phyloP scores from a whole-genome alignment of 768 basidiomycete species.

The Gelatoporia subvermispora region DNA sequence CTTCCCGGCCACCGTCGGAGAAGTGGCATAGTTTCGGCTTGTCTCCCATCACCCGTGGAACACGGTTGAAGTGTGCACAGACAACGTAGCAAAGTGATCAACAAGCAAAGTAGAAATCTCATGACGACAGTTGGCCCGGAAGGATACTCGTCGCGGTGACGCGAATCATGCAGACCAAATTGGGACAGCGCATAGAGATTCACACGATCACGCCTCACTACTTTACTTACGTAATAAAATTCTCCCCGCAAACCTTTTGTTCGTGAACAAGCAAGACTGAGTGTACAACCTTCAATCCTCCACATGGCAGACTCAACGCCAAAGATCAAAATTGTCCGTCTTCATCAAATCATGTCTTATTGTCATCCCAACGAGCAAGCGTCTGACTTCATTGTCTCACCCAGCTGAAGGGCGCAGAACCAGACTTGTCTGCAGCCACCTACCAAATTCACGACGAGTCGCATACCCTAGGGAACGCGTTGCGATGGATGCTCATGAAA shows the following conservation, averaged over 20 bases:
- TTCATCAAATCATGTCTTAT: not conserved
- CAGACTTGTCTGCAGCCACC: slow-evolving; percentile 84
- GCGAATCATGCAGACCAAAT: too few species aligned
- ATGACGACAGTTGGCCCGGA: too few species aligned
- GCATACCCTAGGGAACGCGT: slow-evolving; percentile 91
- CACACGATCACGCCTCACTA: too few species aligned
- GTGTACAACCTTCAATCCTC: not conserved
- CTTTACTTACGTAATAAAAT: too few species aligned
- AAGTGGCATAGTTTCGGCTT: too few species aligned
- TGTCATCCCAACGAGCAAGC: not conserved
- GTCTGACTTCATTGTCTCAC: not conserved
- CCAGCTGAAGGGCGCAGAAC: slow-evolving; percentile 79
- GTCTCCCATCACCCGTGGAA: too few species aligned
- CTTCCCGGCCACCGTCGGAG: too few species aligned
- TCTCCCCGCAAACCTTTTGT: slow-evolving; percentile 5
- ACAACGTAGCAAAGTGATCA: too few species aligned
- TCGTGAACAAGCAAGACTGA: not conserved
- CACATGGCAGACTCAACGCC: slow-evolving; percentile 15
- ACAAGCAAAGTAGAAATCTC: too few species aligned
- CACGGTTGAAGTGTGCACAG: too few species aligned
- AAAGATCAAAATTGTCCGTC: slow-evolving; percentile 22
- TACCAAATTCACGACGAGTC: slow-evolving; percentile 92
- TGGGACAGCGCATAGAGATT: too few species aligned
- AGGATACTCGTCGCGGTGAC: too few species aligned
- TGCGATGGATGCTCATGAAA: slow-evolving; percentile 99